phyloP scores from a whole-genome alignment of 75 land plant species.

The Cryptomeria japonica region DNA sequence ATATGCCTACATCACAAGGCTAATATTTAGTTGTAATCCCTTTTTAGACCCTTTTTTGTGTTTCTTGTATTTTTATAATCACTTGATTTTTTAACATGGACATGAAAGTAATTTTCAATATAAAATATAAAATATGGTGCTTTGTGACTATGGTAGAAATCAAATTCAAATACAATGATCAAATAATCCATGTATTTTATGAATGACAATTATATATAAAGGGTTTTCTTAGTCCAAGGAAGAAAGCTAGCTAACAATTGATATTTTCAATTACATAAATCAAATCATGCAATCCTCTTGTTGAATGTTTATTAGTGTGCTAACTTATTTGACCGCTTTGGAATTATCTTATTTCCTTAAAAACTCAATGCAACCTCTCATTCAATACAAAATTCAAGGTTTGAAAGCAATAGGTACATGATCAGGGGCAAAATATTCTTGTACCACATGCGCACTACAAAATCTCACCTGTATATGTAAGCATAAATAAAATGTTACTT shows the following conservation, averaged over 20 bases:
- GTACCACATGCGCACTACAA: conserved; percentile 71
- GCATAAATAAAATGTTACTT: background rate
- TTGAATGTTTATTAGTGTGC: background rate
- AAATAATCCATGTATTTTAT: background rate
- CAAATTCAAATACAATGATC: background rate
- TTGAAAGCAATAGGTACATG: conserved; percentile 70
- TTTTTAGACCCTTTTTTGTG: too few relatives aligned
- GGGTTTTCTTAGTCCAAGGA: background rate
- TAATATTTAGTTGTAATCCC: background rate
- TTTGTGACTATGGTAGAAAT: background rate
- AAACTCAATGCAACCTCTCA: background rate
- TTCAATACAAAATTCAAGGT: conserved; percentile 11
- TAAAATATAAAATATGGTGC: background rate
- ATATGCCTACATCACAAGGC: background rate
- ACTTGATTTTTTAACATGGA: too few relatives aligned
- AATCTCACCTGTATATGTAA: conserved; percentile 74
- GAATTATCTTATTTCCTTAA: background rate
- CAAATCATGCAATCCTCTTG: background rate
- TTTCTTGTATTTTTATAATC: too few relatives aligned
- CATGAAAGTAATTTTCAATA: background rate
- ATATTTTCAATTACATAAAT: background rate
- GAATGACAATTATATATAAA: background rate
- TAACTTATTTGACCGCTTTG: background rate
- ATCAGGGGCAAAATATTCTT: conserved; percentile 73
- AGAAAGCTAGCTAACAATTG: background rate